Evolutionary conservation across 331 rosid species (phyloP), one percentile per base, ranked within the genome.

Genomic region (Malus hybrid): DNA sequence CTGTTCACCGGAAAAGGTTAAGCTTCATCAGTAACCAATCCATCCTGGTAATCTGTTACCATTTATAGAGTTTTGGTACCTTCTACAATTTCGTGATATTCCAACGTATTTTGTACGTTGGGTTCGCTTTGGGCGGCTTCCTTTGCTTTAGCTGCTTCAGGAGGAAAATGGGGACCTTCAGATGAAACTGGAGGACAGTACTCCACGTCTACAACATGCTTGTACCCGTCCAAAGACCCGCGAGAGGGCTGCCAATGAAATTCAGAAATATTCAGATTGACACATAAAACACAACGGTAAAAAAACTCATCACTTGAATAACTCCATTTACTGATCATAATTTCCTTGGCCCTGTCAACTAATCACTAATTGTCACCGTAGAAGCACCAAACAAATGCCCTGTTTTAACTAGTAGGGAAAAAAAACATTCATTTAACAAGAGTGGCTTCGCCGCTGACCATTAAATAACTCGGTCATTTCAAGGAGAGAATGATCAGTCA

Each of bases 31-130:
- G 58, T 62, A 50, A 30, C 70, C 33, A 42, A n/a, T 79, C 63
- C 28, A 71, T 72, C 55, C 29, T 52, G 29, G 74, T 65, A 8
- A 46, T 52, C 71, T 73, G 32, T 74, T 70, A 60, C 63, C 60
- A 55, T n/a, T 48, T 13, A 50, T 55, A 42, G 46, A 10, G 61
- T 22, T 39, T 13, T 30, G 42, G 55, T 76, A 90, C 99, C 99
- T 90, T 92, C 99, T 74, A 95, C 72, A 78, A 95, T 90, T 86
- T 95, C 97, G 69, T 89, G 96, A 85, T 95, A 95, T 48, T 87
- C 97, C 34, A 79, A 78, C 22, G 99, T 90, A 33, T 89, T 86
- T 68, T 84, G 85, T 44, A 82, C 55, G 84, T 70, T 89, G 34
- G 97, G 97, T 39, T 77, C 72, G 20, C 85, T 92, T 76, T 95